These are phyloP conservation scores for Grosmannia serpens DNA, from an alignment of 2,329 filamentous ascomycete species.

Conservation along the genomic window DNA sequence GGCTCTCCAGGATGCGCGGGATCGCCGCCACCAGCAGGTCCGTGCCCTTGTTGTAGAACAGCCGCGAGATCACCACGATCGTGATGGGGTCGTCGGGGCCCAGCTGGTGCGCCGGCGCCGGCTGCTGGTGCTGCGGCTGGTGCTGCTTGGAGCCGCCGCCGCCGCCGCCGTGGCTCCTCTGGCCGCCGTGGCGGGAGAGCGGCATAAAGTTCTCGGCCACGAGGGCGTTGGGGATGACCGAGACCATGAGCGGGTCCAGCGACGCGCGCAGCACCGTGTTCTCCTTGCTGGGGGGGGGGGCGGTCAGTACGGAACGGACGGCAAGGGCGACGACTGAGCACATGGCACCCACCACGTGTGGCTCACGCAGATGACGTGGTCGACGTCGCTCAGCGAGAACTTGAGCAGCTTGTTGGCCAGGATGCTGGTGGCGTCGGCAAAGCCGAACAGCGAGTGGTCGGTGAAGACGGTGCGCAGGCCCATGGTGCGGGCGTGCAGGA, in stretches of 20 bases:
- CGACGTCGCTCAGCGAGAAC: slow-evolving; percentile 90
- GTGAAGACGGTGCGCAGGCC: slow-evolving; percentile 92
- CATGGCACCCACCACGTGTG: slow-evolving; percentile 77
- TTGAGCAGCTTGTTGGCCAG: slow-evolving; percentile 95
- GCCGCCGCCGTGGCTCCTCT: background rate
- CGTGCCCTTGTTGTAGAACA: slow-evolving; percentile 98
- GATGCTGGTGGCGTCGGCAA: slow-evolving; percentile 91
- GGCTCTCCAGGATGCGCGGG: slow-evolving; percentile 75
- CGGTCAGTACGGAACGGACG: slow-evolving; percentile 1
- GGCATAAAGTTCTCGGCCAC: slow-evolving; percentile 94
- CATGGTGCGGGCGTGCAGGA: slow-evolving; percentile 93
- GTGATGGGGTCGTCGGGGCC: slow-evolving; percentile 81
- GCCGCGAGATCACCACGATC: slow-evolving; percentile 90
- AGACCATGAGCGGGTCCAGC: slow-evolving; percentile 91
- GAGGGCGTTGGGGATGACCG: slow-evolving; percentile 93
- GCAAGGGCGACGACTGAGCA: background rate
- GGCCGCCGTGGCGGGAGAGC: slow-evolving; percentile 26
- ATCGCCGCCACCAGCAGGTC: slow-evolving; percentile 95
- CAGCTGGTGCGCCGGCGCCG: slow-evolving; percentile 51
- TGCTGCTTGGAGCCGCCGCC: background rate
- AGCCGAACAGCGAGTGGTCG: slow-evolving; percentile 94
- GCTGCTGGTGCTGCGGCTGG: background rate
- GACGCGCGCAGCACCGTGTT: slow-evolving; percentile 93
- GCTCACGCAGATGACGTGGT: slow-evolving; percentile 96
- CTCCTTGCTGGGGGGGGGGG: slow-evolving; percentile 59